Base-by-base conservation (phyloP, 2,329 filamentous ascomycete genomes). In the Colletotrichum sp. region DNA sequence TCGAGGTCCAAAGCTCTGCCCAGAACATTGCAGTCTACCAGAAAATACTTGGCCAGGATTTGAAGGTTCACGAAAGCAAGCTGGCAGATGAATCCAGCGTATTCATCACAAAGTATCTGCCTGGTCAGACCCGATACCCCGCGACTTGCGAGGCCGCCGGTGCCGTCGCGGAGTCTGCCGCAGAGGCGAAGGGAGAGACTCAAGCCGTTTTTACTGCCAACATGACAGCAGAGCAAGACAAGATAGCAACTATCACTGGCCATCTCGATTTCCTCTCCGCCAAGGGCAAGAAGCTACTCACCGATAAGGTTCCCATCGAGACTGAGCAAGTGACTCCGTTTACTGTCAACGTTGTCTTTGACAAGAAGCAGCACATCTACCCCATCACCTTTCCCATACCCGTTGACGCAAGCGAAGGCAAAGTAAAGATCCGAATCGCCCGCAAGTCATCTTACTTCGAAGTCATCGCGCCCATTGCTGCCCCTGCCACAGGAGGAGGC, bases 401-500 rank as follows among this genome's bases (percentile, higher is more conserved):
- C 0, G 80, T 89, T 12, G 79, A 80, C 16, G 81, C 82, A 16
- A 80, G 82, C 5, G 80, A 79, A 10, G 82, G 82, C 6, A 80
- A 79, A 10, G 82, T 81, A 77, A 85, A 80, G 73, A 85, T 82
- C 3, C 85, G 85, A 15, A 81, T 89, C 28, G 87, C 85, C 43
- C 84, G 87, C 36, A 86, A 80, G 26, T 86, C 87, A 3, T 80
- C 80, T 12, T 89, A 87, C 75, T 78, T 89, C 34, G 87, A 89
- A 74, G 79, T 89, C 32, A 80, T 87, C 43, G 87, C 84, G 5
- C 79, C 79, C 8, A 30, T 85, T 3, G 82, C 83, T 1, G 76
- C 81, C 9, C 82, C 84, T 7, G 16, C 69, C 7, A 69, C 32
- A 21, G 58, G 68, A 3, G 70, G 70, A 30, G 26, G 60, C 24